Percentiles rank a stretch among this genome's conserved stretches.
phyloP scores from a whole-genome alignment of 345 rosid species.

The Eutrema yunnanense region DNA sequence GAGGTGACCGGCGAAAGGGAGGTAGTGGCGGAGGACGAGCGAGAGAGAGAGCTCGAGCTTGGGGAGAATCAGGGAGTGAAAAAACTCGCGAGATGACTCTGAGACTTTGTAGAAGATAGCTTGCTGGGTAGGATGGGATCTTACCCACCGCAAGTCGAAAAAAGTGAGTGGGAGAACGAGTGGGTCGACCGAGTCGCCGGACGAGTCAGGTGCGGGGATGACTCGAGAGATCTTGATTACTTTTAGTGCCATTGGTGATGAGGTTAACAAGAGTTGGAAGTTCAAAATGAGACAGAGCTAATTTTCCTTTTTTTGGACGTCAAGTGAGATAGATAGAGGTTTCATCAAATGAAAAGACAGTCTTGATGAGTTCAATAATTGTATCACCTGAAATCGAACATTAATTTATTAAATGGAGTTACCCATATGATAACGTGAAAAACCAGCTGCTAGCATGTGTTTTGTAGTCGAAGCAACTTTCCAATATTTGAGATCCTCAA shows the following conservation, averaged over 20 bases:
- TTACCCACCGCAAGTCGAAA: not conserved
- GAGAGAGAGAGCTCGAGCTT: not conserved
- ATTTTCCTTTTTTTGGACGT: too few species aligned
- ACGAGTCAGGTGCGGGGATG: not conserved
- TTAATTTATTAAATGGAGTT: too few species aligned
- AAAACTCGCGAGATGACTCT: not conserved
- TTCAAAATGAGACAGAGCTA: too few species aligned
- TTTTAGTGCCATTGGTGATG: not conserved
- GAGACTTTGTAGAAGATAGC: not conserved
- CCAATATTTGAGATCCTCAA: too few species aligned
- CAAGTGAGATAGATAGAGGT: not conserved
- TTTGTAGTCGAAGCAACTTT: not conserved
- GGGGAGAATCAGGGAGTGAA: not conserved
- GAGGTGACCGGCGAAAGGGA: not conserved
- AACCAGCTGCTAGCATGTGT: not conserved
- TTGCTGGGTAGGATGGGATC: not conserved
- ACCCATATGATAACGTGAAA: not conserved
- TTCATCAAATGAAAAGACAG: not conserved
- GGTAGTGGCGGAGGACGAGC: not conserved
- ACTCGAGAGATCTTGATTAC: not conserved
- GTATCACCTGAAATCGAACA: too few species aligned
- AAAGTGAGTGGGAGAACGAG: not conserved
- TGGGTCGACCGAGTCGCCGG: not conserved
- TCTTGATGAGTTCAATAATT: too few species aligned
- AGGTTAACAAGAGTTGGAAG: too few species aligned